These are phyloP conservation scores for Diaporthe sp. DNA, from an alignment of 2,329 filamentous ascomycete genomes.

Conservation along the genomic window DNA sequence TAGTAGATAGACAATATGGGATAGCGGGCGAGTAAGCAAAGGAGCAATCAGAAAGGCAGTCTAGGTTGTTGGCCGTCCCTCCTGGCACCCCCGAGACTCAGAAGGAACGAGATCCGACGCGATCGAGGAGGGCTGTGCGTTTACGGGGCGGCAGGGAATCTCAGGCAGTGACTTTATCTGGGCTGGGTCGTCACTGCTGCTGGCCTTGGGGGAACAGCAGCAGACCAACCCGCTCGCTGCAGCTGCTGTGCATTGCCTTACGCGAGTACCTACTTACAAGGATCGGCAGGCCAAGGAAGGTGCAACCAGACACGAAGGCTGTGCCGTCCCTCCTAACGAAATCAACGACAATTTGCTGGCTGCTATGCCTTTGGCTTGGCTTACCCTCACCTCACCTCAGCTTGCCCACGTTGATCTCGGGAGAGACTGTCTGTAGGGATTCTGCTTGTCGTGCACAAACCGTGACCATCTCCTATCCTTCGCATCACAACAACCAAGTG, in stretches of 20 bases:
- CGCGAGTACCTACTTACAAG: background rate
- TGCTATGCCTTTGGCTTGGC: slow-evolving; percentile 21
- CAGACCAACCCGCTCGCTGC: background rate
- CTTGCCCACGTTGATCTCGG: slow-evolving; percentile 9
- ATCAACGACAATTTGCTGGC: slow-evolving; percentile 33
- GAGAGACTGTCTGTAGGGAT: background rate
- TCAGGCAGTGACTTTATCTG: slow-evolving; percentile 22
- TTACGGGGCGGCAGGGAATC: slow-evolving; percentile 20
- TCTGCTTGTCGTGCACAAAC: background rate
- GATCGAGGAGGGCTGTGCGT: slow-evolving; percentile 37
- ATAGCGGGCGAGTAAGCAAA: background rate
- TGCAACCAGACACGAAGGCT: slow-evolving; percentile 34
- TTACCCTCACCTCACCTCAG: slow-evolving; percentile 27
- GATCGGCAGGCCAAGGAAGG: slow-evolving; percentile 32
- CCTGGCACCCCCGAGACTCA: slow-evolving; percentile 6
- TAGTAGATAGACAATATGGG: background rate
- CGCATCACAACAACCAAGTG: background rate
- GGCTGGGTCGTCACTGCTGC: slow-evolving; percentile 16
- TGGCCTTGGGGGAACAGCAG: background rate
- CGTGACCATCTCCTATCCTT: background rate
- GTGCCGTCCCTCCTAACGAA: slow-evolving; percentile 33
- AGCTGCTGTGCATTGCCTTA: background rate
- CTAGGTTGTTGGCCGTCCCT: background rate
- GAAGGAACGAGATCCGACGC: slow-evolving; percentile 10
- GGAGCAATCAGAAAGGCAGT: background rate